Conservation (phyloP, 1,139 yeast species). For the Pichia sp. region DNA sequence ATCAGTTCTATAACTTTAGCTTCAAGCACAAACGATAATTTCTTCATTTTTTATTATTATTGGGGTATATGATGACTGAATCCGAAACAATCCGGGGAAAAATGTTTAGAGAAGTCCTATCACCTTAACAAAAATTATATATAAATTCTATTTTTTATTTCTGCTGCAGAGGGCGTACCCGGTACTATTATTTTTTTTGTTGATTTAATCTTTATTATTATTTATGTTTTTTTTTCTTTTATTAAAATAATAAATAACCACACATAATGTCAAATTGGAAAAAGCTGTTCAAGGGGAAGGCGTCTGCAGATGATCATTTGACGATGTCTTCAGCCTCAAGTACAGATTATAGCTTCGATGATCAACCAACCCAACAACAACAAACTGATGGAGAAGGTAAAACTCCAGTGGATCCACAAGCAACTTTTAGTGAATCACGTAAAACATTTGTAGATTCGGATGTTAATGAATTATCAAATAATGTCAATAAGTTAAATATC, state of each 20-base stretch:
- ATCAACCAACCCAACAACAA: not conserved
- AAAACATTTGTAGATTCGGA: constrained; percentile 22
- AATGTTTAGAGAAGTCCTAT: not conserved
- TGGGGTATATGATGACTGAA: not conserved
- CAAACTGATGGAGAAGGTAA: constrained; percentile 5
- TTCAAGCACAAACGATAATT: constrained; percentile 46
- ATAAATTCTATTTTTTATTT: not conserved
- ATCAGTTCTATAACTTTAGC: constrained; percentile 62
- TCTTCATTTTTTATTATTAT: constrained; percentile 1
- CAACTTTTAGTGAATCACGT: constrained; percentile 18
- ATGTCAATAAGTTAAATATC: constrained; percentile 5
- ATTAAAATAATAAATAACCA: not conserved
- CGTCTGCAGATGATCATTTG: not conserved
- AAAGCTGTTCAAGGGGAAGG: constrained; percentile 22
- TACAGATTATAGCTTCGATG: constrained; percentile 5
- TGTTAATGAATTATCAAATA: constrained; percentile 13
- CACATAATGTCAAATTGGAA: constrained; percentile 27
- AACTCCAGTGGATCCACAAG: constrained; percentile 9
- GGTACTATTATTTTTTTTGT: not conserved
- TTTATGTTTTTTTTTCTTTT: not conserved
- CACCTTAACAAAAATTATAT: too few species aligned
- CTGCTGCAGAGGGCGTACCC: not conserved
- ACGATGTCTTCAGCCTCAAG: constrained; percentile 5
- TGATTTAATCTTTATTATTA: not conserved
- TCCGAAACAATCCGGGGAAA: not conserved